Percentiles rank a stretch among this genome's conserved stretches.
Evolutionary conservation across 202 grass and related monocot genomes (phyloP).

Genomic region (Zoysia matrella): DNA sequence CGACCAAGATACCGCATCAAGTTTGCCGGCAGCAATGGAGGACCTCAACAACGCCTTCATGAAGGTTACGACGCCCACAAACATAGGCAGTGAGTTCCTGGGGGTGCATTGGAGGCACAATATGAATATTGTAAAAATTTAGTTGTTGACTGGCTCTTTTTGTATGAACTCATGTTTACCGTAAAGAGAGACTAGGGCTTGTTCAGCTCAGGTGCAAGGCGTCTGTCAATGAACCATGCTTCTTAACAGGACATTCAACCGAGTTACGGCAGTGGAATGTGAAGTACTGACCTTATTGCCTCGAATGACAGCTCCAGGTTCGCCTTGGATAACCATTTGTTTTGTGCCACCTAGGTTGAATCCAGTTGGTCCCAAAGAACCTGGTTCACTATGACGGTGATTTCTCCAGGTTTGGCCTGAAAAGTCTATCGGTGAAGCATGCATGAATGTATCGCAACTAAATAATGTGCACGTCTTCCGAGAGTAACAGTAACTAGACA

Average conservation of each 20-base stretch:
- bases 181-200: no score
- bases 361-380: conserved; percentile 58
- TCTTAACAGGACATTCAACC: neutral
- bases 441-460: neutral
- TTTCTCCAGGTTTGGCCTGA: conserved; percentile 53
- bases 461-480: no score
- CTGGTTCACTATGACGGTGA: conserved; percentile 47
- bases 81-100: no score
- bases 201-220: neutral
- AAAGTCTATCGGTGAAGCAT: neutral
- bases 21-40: no score
- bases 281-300: conserved; percentile 54
- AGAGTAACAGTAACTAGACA: no score
- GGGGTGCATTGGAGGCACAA: no score
- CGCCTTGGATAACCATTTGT: conserved; percentile 69
- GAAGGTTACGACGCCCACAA: no score
- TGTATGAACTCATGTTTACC: no score
- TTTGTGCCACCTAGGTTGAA: conserved; percentile 52
- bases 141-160: no score
- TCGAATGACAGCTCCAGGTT: conserved; percentile 58
- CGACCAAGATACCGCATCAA: no score
- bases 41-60: no score
- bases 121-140: no score
- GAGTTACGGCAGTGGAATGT: conserved; percentile 5
- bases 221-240: neutral